Evolutionary conservation across 768 basidiomycete genomes (phyloP).

Genomic region (Tulasnella sp.): DNA sequence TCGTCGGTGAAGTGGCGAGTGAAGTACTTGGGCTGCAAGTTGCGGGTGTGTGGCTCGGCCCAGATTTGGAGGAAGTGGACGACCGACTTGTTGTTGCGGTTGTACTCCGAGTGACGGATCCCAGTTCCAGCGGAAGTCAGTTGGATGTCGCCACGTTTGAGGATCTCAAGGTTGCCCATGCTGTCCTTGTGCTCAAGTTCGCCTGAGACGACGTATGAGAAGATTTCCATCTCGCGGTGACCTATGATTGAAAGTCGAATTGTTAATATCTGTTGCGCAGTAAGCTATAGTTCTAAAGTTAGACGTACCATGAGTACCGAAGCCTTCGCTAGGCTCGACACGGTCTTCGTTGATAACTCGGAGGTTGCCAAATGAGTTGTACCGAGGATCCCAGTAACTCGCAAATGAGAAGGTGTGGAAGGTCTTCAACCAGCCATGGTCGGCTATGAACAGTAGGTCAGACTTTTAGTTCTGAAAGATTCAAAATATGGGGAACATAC

Average conservation of each 20-base stretch:
- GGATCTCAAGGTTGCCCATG: constrained; percentile 83
- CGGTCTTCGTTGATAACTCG: constrained; percentile 92
- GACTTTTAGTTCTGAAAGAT: constrained; percentile 39
- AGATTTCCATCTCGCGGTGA: constrained; percentile 85
- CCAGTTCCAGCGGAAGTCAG: constrained; percentile 89
- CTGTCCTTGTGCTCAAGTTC: constrained; percentile 66
- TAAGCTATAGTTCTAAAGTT: not conserved
- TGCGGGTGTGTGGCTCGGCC: constrained; percentile 42
- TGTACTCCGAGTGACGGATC: constrained; percentile 72
- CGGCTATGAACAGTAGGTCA: constrained; percentile 58
- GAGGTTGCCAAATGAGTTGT: constrained; percentile 60
- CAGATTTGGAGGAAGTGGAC: constrained; percentile 66
- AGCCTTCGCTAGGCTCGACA: constrained; percentile 67
- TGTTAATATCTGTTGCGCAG: not conserved
- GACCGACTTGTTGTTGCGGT: constrained; percentile 34
- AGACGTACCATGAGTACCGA: constrained; percentile 57
- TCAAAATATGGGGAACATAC: not conserved
- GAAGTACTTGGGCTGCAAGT: constrained; percentile 71
- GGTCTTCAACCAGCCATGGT: constrained; percentile 82
- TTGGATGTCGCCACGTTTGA: constrained; percentile 83
- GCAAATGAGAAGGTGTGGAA: constrained; percentile 81
- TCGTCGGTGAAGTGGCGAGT: constrained; percentile 77
- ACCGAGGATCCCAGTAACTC: constrained; percentile 54
- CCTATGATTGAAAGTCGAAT: constrained; percentile 22
- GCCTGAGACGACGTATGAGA: constrained; percentile 75